Base-by-base conservation (phyloP, 805 yeast genomes). In the Suhomyces sp. region DNA sequence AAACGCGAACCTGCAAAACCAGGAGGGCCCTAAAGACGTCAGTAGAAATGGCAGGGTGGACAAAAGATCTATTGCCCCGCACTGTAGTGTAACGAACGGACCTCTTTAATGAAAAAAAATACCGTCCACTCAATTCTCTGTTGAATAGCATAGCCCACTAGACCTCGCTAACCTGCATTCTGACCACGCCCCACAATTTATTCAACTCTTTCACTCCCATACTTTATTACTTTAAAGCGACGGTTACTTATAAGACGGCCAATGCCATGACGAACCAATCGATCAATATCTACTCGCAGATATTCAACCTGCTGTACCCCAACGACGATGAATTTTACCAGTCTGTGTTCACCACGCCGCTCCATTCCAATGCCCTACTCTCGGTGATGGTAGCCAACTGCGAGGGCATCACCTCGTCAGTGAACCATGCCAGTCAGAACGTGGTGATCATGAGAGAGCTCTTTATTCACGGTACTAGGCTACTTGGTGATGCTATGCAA, bases 391-490 rank as follows among this genome's bases (percentile, higher is more conserved):
- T 51, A 6, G 60, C 67, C 42, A 68, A 67, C 51, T 41, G 63
- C 22, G 61, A 57, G 47, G 52, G 41, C n/a, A 31, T 51, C 10
- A 29, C 33, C 22, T 52, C 55, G 83, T 84, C 90, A 81, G 44
- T 47, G 27, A 49, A 53, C 36, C 27, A 36, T 6, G 33, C 47
- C 44, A 36, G 36, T n/a, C 44, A 47, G 29, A 51, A 48, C 52
- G 48, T 57, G n/a, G 45, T 26, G 13, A 50, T 56, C 4, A 50
- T 58, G 48, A 54, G 56, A 26, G 57, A 57, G 6, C 24, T 67
- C 35, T 57, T 66, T 27, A 33, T 22, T n/a, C 41, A 58, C n/a
- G 72, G 72, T 1, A 12, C 62, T 10, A 38, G 31, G 27, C 40
- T 66, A 4, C 59, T 64, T 40, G 52, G 52, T 7, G 67, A 66